These are phyloP conservation scores for Boletus vermiculosoides DNA, from an alignment of 768 basidiomycete species.

Conservation along the genomic window DNA sequence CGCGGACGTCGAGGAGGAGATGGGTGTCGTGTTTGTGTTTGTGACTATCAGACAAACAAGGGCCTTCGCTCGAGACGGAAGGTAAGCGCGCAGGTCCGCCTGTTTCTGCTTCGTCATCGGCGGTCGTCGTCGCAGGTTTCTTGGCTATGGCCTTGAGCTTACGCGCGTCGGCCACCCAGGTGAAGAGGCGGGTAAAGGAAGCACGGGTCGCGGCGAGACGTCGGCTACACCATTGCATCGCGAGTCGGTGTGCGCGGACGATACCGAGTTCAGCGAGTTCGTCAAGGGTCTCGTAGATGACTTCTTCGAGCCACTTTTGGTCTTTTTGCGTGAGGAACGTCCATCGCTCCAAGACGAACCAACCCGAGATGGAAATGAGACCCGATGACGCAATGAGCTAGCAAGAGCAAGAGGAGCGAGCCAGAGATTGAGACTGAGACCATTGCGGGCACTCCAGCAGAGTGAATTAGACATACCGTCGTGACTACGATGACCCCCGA, in stretches of 20 bases:
- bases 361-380: slow-evolving; percentile 47
- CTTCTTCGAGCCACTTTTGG: slow-evolving; percentile 46
- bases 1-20: slow-evolving; percentile 20
- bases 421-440: neutral
- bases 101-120: neutral
- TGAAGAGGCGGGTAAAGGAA: slow-evolving; percentile 10
- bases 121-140: neutral
- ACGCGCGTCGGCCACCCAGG: slow-evolving; percentile 12
- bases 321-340: slow-evolving; percentile 43
- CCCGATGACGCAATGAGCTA: slow-evolving; percentile 37
- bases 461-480: slow-evolving; percentile 39
- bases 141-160: neutral
- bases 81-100: neutral
- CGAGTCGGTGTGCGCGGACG: slow-evolving; percentile 25
- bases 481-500: slow-evolving; percentile 71
- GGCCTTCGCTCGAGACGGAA: slow-evolving; percentile 7
- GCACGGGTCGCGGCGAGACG: slow-evolving; percentile 9
- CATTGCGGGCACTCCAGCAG: neutral
- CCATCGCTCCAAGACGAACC: slow-evolving; percentile 52
- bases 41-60: neutral
- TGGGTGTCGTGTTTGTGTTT: slow-evolving; percentile 14
- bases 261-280: slow-evolving; percentile 19
- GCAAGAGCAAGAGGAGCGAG: neutral
- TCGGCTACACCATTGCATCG: slow-evolving; percentile 24
- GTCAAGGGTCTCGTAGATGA: slow-evolving; percentile 29